Base-by-base conservation (phyloP, 2,329 filamentous ascomycete genomes). In the Chalara sp. region DNA sequence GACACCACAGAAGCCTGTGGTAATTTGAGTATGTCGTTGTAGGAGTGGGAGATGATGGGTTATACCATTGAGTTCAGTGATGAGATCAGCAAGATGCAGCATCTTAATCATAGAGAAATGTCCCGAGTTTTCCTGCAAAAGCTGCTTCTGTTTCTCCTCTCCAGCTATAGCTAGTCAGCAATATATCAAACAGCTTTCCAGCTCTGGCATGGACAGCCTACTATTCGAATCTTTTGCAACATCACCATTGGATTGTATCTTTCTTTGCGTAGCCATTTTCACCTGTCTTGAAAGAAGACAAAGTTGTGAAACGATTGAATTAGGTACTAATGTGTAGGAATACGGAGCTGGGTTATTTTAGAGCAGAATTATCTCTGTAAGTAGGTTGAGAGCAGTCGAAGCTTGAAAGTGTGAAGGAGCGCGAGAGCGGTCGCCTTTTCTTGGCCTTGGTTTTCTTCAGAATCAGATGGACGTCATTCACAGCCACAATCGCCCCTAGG, bases 51-150 rank as follows among this genome's bases (percentile, higher is more conserved):
- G 43, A 13, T 21, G 32, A 39, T 12, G 29, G 31, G 35, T 46
- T 66, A 50, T 72, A 84, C 89, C 79, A 68, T 95, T 87, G 68
- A 92, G 69, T 69, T 92, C 81, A 32, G 89, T 91, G 71, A 96
- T 89, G 62, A 90, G 75, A 70, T 95, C 81, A 57, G 91, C 84
- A 65, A 95, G 76, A 68, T 96, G 84, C 67, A 93, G 78, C 50
- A 81, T 81, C 53, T 76, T 75, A 44, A 85, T 71, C 55, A 85
- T 74, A 41, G 80, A 83, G 69, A 91, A 91, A 72, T 91, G 87
- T 39, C 86, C 84, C 6, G 78, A 78, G 56, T 89, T 79, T 56
- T 80, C 75, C 50, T 81, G 81, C 42, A 91, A 77, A 43, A 91
- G 78, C 58, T 79, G 77, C 66, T 84, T 87, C 70, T 91, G 87